Percentiles rank a stretch among this genome's conserved stretches.
phyloP scores from a whole-genome alignment of 306 rosid species.

The Vigna hirtella region DNA sequence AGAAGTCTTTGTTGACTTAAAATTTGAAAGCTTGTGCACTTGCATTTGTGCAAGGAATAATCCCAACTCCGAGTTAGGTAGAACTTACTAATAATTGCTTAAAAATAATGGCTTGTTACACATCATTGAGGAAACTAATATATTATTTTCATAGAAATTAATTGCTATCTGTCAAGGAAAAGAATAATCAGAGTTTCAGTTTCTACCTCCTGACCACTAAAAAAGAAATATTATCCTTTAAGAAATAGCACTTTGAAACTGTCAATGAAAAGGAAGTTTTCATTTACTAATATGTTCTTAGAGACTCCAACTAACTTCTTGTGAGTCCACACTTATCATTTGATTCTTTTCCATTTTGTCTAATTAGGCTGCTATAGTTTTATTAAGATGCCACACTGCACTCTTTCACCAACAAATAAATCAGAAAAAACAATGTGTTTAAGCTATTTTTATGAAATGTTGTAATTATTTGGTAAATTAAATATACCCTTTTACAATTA shows the following conservation, averaged over 20 bases:
- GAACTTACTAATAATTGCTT: conserved; percentile 40
- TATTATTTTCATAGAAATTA: not conserved
- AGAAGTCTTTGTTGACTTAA: conserved; percentile 35
- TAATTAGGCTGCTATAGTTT: conserved; percentile 18
- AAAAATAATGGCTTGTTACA: not conserved
- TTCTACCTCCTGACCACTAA: not conserved
- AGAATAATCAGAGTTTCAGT: conserved; percentile 2
- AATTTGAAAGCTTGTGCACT: conserved; percentile 35
- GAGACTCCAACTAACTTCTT: not conserved
- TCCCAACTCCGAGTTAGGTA: conserved; percentile 36
- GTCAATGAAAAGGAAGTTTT: conserved; percentile 39
- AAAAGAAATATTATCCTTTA: not conserved
- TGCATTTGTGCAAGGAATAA: conserved; percentile 20
- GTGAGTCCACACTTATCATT: conserved; percentile 22
- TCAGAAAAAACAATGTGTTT: not conserved
- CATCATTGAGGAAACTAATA: not conserved
- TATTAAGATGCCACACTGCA: not conserved
- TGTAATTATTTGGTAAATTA: no score
- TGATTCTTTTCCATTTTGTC: conserved; percentile 34
- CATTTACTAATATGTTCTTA: not conserved
- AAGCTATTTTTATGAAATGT: no score
- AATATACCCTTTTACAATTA: not conserved
- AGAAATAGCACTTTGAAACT: conserved; percentile 29
- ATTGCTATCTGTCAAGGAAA: conserved; percentile 5
- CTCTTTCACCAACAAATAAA: not conserved